These are phyloP conservation scores for Phytophthora rubi DNA, from an alignment of 352 stramenopile genomes.

Conservation along the genomic window DNA sequence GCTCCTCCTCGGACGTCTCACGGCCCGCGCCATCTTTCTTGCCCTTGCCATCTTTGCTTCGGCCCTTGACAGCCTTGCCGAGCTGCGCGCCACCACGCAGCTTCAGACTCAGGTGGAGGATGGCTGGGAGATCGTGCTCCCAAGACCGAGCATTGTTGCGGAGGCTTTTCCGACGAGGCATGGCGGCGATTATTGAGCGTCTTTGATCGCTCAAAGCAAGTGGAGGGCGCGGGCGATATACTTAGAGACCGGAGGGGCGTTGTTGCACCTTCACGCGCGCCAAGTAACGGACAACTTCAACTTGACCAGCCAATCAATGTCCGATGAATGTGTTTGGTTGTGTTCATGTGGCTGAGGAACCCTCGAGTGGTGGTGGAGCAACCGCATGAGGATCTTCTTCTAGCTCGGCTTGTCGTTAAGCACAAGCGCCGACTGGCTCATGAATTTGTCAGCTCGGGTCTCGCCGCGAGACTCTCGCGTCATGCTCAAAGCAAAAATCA, in stretches of 20 bases:
- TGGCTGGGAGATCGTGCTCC: background rate
- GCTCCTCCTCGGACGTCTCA: slow-evolving; percentile 71
- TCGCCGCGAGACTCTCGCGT: background rate
- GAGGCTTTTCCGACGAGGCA: slow-evolving; percentile 34
- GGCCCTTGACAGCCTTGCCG: slow-evolving; percentile 80
- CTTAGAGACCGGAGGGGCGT: slow-evolving; percentile 10
- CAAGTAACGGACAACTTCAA: slow-evolving; percentile 35
- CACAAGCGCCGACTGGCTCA: too few relatives aligned
- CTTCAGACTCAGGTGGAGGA: slow-evolving; percentile 49
- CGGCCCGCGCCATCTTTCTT: slow-evolving; percentile 61
- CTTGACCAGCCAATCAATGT: slow-evolving; percentile 19
- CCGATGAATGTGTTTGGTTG: background rate
- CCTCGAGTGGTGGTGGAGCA: too few relatives aligned
- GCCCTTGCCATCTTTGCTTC: slow-evolving; percentile 69
- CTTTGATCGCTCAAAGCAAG: background rate
- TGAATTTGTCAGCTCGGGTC: too few relatives aligned
- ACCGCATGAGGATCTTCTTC: too few relatives aligned
- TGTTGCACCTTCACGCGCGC: too few relatives aligned
- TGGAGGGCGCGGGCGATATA: background rate
- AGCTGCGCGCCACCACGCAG: slow-evolving; percentile 73
- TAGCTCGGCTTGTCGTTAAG: too few relatives aligned
- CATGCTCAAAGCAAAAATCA: background rate
- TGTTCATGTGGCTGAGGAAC: too few relatives aligned
- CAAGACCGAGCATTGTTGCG: slow-evolving; percentile 25
- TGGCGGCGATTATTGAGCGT: background rate